Percentiles rank a stretch among this genome's conserved stretches.
phyloP scores from a whole-genome alignment of 306 rosid species.

The Fragaria iinumae region DNA sequence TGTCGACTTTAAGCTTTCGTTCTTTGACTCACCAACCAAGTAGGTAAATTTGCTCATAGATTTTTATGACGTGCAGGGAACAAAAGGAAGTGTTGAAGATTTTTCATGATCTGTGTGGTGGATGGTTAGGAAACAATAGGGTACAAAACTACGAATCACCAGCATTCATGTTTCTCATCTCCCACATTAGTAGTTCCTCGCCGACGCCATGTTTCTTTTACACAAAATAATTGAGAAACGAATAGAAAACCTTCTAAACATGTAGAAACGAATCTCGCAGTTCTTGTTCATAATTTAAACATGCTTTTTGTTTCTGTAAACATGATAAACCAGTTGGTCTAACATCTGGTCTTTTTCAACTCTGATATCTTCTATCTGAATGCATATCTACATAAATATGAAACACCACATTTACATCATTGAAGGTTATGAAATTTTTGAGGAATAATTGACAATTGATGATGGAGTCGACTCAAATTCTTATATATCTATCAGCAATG shows the following conservation, averaged over 20 bases:
- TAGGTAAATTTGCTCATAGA: slow-evolving; percentile 13
- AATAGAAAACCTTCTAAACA: not conserved
- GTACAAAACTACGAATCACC: slow-evolving; percentile 4
- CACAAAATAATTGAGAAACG: not conserved
- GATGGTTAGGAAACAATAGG: slow-evolving; percentile 29
- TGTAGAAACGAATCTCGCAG: not conserved
- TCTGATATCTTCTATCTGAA: not conserved
- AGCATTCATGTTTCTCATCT: slow-evolving; percentile 30
- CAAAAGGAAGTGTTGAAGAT: slow-evolving; percentile 28
- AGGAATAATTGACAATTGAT: too few relatives aligned
- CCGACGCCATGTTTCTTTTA: slow-evolving; percentile 9
- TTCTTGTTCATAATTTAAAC: not conserved
- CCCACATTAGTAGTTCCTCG: slow-evolving; percentile 27
- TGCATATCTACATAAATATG: not conserved
- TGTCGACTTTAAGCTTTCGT: slow-evolving; percentile 22
- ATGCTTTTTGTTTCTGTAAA: not conserved
- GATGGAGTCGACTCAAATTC: not conserved
- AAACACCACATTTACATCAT: not conserved
- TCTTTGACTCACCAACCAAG: slow-evolving; percentile 26
- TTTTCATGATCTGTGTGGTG: slow-evolving; percentile 20
- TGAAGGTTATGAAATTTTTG: not conserved
- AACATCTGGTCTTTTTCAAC: not conserved
- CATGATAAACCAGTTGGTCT: not conserved
- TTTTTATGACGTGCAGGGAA: slow-evolving; percentile 19
- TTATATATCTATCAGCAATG: not conserved